These are phyloP conservation scores for Blastomyces silverae DNA, from an alignment of 2,329 filamentous ascomycete genomes.

Conservation along the genomic window DNA sequence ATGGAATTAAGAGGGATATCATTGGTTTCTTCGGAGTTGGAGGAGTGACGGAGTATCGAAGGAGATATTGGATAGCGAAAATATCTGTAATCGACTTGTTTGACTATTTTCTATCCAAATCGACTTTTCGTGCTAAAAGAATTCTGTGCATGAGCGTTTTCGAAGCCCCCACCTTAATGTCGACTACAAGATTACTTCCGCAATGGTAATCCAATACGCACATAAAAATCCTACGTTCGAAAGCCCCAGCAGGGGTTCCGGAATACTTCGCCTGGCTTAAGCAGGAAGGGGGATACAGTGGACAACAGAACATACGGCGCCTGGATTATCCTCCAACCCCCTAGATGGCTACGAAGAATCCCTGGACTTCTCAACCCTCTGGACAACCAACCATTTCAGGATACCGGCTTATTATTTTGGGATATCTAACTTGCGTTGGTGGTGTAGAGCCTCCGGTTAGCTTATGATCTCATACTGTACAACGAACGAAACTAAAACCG, in stretches of 20 bases:
- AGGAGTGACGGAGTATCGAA: slow-evolving; percentile 6
- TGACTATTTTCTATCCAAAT: slow-evolving; percentile 14
- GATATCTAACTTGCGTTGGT: slow-evolving; percentile 2
- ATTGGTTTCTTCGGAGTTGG: slow-evolving; percentile 4
- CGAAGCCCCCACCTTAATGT: slow-evolving; percentile 7
- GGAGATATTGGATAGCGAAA: slow-evolving; percentile 12
- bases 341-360: background rate
- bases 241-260: background rate
- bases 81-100: slow-evolving; percentile 12
- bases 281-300: slow-evolving; percentile 6
- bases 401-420: background rate
- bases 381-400: background rate
- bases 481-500: background rate
- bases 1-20: slow-evolving; percentile 6
- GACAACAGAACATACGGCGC: slow-evolving; percentile 12
- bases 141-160: slow-evolving; percentile 8
- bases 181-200: slow-evolving; percentile 3
- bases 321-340: background rate
- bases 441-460: background rate
- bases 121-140: slow-evolving; percentile 14
- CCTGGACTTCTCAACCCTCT: background rate
- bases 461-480: background rate
- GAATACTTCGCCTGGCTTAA: background rate
- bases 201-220: slow-evolving; percentile 8
- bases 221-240: slow-evolving; percentile 1